phyloP scores from a whole-genome alignment of 2,329 filamentous ascomycete species.

The Monosporascus sp. region DNA sequence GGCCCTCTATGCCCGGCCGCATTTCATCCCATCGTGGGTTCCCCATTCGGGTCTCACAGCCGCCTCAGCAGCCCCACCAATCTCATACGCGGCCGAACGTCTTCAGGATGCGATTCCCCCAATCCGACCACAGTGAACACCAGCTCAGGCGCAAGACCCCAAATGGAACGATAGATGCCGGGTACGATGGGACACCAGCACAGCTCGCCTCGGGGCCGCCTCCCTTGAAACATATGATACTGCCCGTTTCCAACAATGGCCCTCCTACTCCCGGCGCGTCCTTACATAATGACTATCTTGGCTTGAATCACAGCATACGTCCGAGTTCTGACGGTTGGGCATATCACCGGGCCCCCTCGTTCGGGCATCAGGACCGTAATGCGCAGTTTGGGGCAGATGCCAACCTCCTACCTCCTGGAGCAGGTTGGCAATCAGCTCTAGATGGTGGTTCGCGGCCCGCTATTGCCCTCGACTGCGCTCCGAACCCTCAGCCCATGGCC shows the following conservation, averaged over 20 bases:
- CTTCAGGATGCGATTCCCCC: conserved; percentile 18
- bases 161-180: conserved; percentile 84
- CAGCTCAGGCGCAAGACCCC: conserved; percentile 88
- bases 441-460: conserved; percentile 12
- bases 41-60: conserved; percentile 31
- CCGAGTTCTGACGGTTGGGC: conserved; percentile 16
- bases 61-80: conserved; percentile 25
- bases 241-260: conserved; percentile 48
- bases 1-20: conserved; percentile 2
- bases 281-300: conserved; percentile 16
- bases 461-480: conserved; percentile 20
- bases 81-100: conserved; percentile 23
- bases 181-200: conserved; percentile 78
- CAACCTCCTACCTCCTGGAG: conserved; percentile 8
- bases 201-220: conserved; percentile 69
- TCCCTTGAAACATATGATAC: conserved; percentile 75
- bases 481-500: conserved; percentile 16
- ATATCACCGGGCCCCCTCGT: conserved; percentile 9
- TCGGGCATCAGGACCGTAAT: conserved; percentile 11
- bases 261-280: conserved; percentile 25
- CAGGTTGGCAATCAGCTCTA: conserved; percentile 14
- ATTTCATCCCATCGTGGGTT: conserved; percentile 26
- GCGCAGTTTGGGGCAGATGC: conserved; percentile 12
- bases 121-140: conserved; percentile 53
- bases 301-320: conserved; percentile 9